Evolutionary conservation across 2,329 filamentous ascomycete genomes (phyloP).

Genomic region (Fusarium marasasianum): DNA sequence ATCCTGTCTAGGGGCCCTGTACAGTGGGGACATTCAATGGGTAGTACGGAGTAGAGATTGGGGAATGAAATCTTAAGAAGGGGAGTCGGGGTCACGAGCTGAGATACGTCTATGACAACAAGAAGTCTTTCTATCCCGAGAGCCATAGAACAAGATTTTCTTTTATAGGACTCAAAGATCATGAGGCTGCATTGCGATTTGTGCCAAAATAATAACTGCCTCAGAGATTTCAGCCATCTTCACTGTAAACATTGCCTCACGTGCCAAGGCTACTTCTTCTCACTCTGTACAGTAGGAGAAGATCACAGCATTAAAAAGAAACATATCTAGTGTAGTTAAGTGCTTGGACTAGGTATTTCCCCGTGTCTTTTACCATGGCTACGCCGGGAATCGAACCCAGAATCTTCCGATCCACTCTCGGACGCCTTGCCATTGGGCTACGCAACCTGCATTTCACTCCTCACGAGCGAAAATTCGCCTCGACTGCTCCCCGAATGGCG

Average conservation of each 20-base stretch:
- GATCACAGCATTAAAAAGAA: neutral
- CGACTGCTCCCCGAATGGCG: neutral
- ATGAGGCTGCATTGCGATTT: neutral
- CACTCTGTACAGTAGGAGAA: accelerated
- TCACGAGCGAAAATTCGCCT: neutral
- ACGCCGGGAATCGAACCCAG: neutral
- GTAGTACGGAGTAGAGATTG: neutral
- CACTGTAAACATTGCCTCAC: neutral
- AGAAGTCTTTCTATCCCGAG: neutral
- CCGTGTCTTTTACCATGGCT: neutral
- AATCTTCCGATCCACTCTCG: conserved; percentile 7
- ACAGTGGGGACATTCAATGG: neutral
- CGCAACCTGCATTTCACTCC: neutral
- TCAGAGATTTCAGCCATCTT: neutral
- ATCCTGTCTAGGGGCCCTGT: neutral
- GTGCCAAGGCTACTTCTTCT: neutral
- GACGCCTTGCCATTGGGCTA: neutral
- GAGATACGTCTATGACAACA: neutral
- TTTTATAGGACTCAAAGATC: neutral
- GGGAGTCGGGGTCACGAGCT: neutral
- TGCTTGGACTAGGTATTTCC: accelerated
- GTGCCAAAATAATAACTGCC: neutral
- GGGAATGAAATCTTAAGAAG: neutral
- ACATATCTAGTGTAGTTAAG: accelerated
- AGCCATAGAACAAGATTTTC: neutral